Evolutionary conservation across 2,329 filamentous ascomycete species (phyloP).

Genomic region (Ophiostoma ulmi): DNA sequence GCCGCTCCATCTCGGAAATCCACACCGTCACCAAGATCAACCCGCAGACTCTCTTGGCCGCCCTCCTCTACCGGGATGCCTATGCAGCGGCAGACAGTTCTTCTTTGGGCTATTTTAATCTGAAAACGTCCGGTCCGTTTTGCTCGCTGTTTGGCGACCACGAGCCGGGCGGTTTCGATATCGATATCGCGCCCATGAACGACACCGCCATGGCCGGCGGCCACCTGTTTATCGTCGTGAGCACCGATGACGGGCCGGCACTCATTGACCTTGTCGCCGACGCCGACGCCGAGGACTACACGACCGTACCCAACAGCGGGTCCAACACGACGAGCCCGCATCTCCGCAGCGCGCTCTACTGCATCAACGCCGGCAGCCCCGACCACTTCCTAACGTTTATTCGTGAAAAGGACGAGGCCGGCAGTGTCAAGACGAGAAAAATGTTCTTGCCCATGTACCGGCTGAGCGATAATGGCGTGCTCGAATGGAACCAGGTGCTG

Average conservation of each 20-base stretch:
- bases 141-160: slow-evolving; percentile 10
- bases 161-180: slow-evolving; percentile 7
- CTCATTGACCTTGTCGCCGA: not conserved
- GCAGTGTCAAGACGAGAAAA: slow-evolving; percentile 6
- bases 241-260: not conserved
- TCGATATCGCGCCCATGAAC: slow-evolving; percentile 5
- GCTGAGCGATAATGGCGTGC: slow-evolving; percentile 12
- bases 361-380: slow-evolving; percentile 15
- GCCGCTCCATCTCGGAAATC: slow-evolving; percentile 10
- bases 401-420: not conserved
- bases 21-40: slow-evolving; percentile 3
- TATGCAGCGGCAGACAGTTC: not conserved
- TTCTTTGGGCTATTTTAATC: too few species aligned
- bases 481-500: slow-evolving; percentile 11
- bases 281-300: not conserved
- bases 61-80: not conserved
- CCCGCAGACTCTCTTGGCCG: slow-evolving; percentile 12
- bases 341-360: slow-evolving; percentile 8
- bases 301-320: slow-evolving; percentile 1
- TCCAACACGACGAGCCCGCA: not conserved
- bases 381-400: not conserved
- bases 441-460: slow-evolving; percentile 16
- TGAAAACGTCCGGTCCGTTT: not conserved
- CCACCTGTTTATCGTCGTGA: slow-evolving; percentile 12
- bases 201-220: slow-evolving; percentile 15